phyloP scores from a whole-genome alignment of 2,329 filamentous ascomycete species.

The Neopestalotiopsis rosae region DNA sequence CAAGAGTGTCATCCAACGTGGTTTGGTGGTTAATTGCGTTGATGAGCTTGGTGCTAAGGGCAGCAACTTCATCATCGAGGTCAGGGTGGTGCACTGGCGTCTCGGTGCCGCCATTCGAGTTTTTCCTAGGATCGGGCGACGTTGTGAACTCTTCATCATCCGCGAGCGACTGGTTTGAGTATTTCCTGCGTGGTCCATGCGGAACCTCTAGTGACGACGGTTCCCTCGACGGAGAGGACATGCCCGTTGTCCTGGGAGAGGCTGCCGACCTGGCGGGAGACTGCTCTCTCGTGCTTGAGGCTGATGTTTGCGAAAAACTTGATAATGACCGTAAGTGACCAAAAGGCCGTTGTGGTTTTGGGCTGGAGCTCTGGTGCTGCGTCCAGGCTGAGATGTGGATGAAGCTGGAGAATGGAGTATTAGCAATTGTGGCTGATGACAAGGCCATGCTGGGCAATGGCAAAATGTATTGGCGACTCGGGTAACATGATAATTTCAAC shows the following conservation, averaged over 20 bases:
- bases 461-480: neutral
- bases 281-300: constrained; percentile 42
- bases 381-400: constrained; percentile 60
- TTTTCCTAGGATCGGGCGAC: constrained; percentile 67
- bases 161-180: constrained; percentile 47
- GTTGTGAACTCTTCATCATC: constrained; percentile 71
- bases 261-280: constrained; percentile 39
- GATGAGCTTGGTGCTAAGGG: constrained; percentile 92
- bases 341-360: constrained; percentile 43
- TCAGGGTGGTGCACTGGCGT: constrained; percentile 56
- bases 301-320: constrained; percentile 51
- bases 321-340: constrained; percentile 61
- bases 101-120: constrained; percentile 43
- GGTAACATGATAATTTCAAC: neutral
- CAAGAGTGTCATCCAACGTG: constrained; percentile 84
- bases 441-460: neutral
- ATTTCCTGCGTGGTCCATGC: constrained; percentile 40
- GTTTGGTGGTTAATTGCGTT: constrained; percentile 98
- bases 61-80: constrained; percentile 77
- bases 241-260: constrained; percentile 20
- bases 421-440: constrained; percentile 18
- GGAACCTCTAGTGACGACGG: constrained; percentile 38
- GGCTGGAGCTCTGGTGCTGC: constrained; percentile 43
- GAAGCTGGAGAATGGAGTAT: constrained; percentile 47
- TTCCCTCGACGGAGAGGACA: constrained; percentile 4